A percentile compares a stretch with the other conserved stretches of the same genome.
These are phyloP conservation scores for Boletus tomentosulus DNA, from an alignment of 768 basidiomycete genomes.

Conservation along the genomic window DNA sequence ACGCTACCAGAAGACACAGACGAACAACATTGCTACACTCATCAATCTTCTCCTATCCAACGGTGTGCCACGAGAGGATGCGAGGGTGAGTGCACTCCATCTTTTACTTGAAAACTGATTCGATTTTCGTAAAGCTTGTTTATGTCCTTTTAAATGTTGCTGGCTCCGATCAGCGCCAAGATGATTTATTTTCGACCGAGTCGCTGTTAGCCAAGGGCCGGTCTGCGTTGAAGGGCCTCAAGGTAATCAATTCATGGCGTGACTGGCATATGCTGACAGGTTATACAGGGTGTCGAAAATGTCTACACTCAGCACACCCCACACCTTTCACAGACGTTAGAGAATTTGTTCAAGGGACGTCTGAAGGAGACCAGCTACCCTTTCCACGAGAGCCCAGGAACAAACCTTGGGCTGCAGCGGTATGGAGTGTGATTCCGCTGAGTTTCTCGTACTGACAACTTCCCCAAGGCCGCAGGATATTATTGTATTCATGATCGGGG, in stretches of 20 bases:
- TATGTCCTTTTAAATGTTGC: conserved; percentile 91
- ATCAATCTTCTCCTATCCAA: conserved; percentile 73
- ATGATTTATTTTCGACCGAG: conserved; percentile 94
- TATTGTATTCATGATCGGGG: conserved; percentile 95
- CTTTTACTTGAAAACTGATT: conserved; percentile 6
- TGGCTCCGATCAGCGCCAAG: conserved; percentile 94
- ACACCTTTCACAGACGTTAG: conserved; percentile 88
- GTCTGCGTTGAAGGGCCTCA: conserved; percentile 91
- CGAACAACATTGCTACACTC: conserved; percentile 74
- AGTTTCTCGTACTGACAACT: conserved; percentile 2
- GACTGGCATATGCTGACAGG: conserved; percentile 3
- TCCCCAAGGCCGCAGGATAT: conserved; percentile 82
- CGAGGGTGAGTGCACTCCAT: conserved; percentile 41
- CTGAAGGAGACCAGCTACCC: conserved; percentile 88
- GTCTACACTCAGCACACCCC: conserved; percentile 98
- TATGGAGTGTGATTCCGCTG: conserved; percentile 22
- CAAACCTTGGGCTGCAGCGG: conserved; percentile 71
- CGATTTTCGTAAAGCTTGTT: conserved; percentile 59
- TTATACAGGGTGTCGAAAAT: conserved; percentile 87
- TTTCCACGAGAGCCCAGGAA: conserved; percentile 70
- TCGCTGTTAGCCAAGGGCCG: conserved; percentile 91
- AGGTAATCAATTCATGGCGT: conserved; percentile 45
- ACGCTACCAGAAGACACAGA: conserved; percentile 88
- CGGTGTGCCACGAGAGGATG: conserved; percentile 74
- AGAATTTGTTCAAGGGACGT: conserved; percentile 81